These are phyloP conservation scores for Leucocoprinus leucothites DNA, from an alignment of 768 basidiomycete species.

Conservation along the genomic window DNA sequence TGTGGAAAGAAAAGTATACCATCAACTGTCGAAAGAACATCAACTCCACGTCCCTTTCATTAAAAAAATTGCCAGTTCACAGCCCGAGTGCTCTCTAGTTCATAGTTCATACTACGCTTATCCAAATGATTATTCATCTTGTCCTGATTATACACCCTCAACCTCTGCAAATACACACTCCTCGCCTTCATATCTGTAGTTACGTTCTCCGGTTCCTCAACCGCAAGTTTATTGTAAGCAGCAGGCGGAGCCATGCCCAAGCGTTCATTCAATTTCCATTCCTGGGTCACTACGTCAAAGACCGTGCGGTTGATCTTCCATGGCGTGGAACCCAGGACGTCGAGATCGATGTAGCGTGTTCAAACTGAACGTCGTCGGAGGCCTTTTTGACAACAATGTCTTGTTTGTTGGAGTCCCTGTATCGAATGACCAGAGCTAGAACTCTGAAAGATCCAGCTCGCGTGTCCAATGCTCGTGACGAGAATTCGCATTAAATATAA, in stretches of 20 bases:
- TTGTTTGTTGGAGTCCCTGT: slow-evolving; percentile 60
- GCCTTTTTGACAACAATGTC: slow-evolving; percentile 72
- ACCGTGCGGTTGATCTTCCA: slow-evolving; percentile 29
- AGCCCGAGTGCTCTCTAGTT: slow-evolving; percentile 91
- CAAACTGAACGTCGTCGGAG: slow-evolving; percentile 74
- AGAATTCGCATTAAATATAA: no score
- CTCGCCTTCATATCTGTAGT: no score
- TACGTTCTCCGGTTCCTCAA: slow-evolving; percentile 43
- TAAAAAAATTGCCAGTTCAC: slow-evolving; percentile 47
- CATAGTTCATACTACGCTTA: no score
- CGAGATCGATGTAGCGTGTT: no score
- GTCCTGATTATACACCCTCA: no score
- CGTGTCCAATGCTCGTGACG: no score
- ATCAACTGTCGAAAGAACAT: slow-evolving; percentile 52
- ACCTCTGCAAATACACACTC: no score
- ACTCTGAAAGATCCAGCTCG: no score
- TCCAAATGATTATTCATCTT: no score
- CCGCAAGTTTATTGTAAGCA: slow-evolving; percentile 61
- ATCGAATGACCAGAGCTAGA: slow-evolving; percentile 59
- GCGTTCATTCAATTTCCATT: slow-evolving; percentile 85
- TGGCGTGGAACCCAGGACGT: slow-evolving; percentile 74
- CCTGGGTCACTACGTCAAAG: slow-evolving; percentile 70
- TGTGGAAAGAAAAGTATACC: slow-evolving; percentile 92
- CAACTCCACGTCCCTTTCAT: neutral
- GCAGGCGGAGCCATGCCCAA: slow-evolving; percentile 85